Evolutionary conservation across 306 rosid genomes (phyloP).

Genomic region (Cucumis melo): DNA sequence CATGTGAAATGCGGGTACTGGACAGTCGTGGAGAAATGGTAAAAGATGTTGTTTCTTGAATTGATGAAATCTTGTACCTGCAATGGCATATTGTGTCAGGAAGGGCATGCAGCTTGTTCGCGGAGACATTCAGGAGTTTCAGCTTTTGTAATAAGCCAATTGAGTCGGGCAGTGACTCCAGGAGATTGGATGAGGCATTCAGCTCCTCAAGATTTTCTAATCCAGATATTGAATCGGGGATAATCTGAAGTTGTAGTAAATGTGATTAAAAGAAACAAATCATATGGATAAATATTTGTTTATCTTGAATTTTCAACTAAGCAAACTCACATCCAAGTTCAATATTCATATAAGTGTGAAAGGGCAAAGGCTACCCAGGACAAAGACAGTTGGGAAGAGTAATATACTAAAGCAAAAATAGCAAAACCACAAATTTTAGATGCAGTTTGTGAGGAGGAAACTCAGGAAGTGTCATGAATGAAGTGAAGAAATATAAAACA

Average conservation of each 20-base stretch:
- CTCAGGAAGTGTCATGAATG: neutral
- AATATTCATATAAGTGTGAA: neutral
- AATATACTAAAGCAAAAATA: neutral
- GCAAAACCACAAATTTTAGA: neutral
- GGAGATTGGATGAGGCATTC: conserved; percentile 51
- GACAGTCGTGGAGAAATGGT: neutral
- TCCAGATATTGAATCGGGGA: conserved; percentile 69
- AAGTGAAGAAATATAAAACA: neutral
- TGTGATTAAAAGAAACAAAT: neutral
- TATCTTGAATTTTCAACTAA: neutral
- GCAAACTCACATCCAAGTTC: neutral
- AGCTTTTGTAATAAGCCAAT: conserved; percentile 72
- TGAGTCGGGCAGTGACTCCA: conserved; percentile 64
- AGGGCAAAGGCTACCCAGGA: neutral
- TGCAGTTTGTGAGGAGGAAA: neutral
- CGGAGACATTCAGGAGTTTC: conserved; percentile 56
- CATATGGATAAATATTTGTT: neutral
- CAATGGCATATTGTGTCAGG: conserved; percentile 77
- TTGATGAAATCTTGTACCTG: conserved; percentile 33
- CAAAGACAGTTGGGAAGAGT: neutral
- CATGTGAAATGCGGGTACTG: neutral
- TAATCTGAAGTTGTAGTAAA: conserved; percentile 27
- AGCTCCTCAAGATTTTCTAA: conserved; percentile 76
- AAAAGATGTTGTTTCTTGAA: neutral
- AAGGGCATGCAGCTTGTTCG: conserved; percentile 59